Evolutionary conservation across 2,329 filamentous ascomycete genomes (phyloP).

Genomic region (Botryotinia calthae): DNA sequence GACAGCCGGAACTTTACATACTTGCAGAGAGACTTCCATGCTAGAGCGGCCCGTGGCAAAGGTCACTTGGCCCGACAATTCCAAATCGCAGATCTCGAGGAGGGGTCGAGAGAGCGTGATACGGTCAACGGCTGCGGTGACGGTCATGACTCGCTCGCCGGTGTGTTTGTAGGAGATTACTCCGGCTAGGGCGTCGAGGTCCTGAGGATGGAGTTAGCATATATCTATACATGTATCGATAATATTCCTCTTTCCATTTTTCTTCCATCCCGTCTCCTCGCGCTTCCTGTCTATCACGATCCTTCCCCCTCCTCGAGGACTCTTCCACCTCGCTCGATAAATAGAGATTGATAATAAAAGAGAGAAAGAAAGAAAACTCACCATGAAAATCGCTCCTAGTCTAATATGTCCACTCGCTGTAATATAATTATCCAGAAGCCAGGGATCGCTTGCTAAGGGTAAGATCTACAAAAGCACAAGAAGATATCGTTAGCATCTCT

Average conservation of each 20-base stretch:
- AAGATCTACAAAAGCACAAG: conserved; percentile 47
- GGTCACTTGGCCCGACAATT: conserved; percentile 53
- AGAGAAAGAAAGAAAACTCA: neutral
- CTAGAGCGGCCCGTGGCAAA: conserved; percentile 66
- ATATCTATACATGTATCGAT: too few relatives aligned
- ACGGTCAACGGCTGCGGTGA: conserved; percentile 43
- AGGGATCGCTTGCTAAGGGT: conserved; percentile 64
- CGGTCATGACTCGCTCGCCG: conserved; percentile 52
- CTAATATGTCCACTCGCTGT: conserved; percentile 67
- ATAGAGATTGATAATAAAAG: too few relatives aligned
- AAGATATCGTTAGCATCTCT: neutral
- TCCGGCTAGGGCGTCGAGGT: conserved; percentile 67
- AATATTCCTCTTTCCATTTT: too few relatives aligned
- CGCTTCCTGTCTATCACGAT: too few relatives aligned
- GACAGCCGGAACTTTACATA: conserved; percentile 50
- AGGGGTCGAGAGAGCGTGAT: conserved; percentile 57
- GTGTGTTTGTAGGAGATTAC: conserved; percentile 70
- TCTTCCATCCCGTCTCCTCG: too few relatives aligned
- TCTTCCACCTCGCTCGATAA: too few relatives aligned
- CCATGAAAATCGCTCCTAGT: conserved; percentile 53
- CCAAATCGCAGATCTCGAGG: conserved; percentile 67
- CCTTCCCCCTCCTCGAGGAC: too few relatives aligned
- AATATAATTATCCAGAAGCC: conserved; percentile 68
- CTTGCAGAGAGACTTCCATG: conserved; percentile 68
- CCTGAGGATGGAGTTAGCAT: conserved; percentile 34